phyloP scores from a whole-genome alignment of 2,329 filamentous ascomycete species.

The Lachnellula cervina region DNA sequence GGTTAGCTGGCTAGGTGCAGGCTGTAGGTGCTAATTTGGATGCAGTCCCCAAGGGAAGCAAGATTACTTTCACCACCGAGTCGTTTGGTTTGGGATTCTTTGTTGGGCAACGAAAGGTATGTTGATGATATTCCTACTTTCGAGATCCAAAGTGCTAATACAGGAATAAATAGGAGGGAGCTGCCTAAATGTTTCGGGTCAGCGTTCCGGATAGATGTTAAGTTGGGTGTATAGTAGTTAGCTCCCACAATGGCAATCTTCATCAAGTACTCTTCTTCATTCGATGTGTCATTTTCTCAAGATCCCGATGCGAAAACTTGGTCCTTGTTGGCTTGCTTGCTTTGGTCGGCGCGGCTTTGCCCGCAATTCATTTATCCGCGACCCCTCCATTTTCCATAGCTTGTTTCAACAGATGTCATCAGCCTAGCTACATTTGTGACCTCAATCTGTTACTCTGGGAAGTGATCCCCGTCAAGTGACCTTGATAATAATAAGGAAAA shows the following conservation, averaged over 20 bases:
- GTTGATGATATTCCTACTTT: background rate
- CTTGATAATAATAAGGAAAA: background rate
- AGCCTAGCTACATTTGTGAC: background rate
- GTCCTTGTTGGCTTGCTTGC: background rate
- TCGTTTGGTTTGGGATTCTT: conserved; percentile 32
- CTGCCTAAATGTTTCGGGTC: conserved; percentile 5
- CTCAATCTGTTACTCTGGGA: background rate
- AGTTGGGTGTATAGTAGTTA: background rate
- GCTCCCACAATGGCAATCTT: background rate
- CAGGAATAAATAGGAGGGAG: conserved; percentile 8
- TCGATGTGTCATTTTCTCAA: background rate
- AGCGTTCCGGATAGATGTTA: background rate
- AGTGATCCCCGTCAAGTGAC: background rate
- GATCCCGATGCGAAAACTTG: background rate
- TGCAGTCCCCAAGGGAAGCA: conserved; percentile 32
- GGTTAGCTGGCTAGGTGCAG: background rate
- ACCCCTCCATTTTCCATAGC: background rate
- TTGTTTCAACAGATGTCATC: background rate
- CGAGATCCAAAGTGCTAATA: background rate
- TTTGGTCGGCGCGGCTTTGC: background rate
- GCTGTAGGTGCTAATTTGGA: conserved; percentile 7
- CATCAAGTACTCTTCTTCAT: background rate
- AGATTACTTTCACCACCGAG: conserved; percentile 32
- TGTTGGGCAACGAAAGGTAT: conserved; percentile 32
- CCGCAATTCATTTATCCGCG: background rate